Percentiles rank a stretch among this genome's conserved stretches.
Conservation (phyloP, 306 rosid species). For the Styphnolobium japonicum region DNA sequence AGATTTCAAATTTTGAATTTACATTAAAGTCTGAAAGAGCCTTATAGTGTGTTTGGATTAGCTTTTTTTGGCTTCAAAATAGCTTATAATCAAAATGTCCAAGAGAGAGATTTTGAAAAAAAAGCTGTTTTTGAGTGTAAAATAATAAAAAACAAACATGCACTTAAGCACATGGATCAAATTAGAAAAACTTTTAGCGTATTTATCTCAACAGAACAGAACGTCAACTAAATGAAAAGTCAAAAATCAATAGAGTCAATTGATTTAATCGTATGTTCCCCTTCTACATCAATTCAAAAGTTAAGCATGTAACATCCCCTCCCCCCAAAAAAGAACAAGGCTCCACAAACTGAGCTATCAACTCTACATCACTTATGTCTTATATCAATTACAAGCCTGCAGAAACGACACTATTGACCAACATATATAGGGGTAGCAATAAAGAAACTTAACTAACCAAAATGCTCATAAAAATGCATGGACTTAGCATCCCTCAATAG, state of each 20-base stretch:
- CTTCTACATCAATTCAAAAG: background rate
- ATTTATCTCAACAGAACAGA: background rate
- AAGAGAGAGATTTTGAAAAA: too few relatives aligned
- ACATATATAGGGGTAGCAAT: background rate
- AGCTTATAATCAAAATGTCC: too few relatives aligned
- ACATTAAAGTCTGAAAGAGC: background rate
- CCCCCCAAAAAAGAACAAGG: background rate
- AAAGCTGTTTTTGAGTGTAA: too few relatives aligned
- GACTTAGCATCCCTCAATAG: background rate
- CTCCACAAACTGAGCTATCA: constrained; percentile 11
- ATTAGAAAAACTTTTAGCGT: background rate
- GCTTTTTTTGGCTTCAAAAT: too few relatives aligned
- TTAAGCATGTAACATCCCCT: background rate
- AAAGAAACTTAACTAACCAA: background rate
- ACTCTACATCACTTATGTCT: background rate
- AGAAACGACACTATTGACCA: background rate
- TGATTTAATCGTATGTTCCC: background rate
- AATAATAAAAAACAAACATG: too few relatives aligned
- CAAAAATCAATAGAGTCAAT: background rate
- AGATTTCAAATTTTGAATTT: background rate
- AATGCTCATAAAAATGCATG: background rate
- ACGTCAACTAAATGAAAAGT: background rate
- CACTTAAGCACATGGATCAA: background rate
- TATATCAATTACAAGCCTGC: background rate
- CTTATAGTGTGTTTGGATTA: too few relatives aligned